These are phyloP conservation scores for Iris macrosiphon DNA, from an alignment of 106 monocot genomes.

Conservation along the genomic window DNA sequence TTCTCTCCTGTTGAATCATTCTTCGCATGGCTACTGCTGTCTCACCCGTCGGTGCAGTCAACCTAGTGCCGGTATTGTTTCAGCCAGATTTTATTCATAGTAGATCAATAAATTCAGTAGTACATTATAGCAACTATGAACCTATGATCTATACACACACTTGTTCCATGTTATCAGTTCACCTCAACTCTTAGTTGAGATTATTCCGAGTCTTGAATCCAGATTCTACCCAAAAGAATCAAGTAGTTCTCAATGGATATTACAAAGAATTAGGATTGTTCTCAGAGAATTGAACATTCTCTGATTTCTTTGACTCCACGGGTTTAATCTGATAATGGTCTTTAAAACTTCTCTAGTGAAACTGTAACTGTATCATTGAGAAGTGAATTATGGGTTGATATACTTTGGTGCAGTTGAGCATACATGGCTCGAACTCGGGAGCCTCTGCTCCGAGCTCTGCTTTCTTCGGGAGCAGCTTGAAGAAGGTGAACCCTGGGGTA, in stretches of 20 bases:
- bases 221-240: no score
- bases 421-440: slow-evolving; percentile 27
- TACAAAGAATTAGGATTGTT: no score
- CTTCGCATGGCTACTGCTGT: background rate
- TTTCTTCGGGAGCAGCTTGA: slow-evolving; percentile 69
- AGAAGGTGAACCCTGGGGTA: slow-evolving; percentile 34
- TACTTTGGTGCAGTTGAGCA: slow-evolving; percentile 33
- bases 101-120: no score
- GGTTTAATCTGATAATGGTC: background rate
- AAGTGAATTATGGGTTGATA: no score
- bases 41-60: slow-evolving; percentile 1
- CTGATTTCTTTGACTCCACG: background rate
- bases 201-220: no score
- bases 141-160: no score
- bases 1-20: background rate
- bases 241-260: no score
- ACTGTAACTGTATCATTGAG: no score
- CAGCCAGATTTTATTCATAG: background rate
- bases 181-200: no score
- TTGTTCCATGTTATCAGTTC: background rate
- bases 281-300: no score
- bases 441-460: slow-evolving; percentile 33
- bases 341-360: no score
- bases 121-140: background rate
- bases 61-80: slow-evolving; percentile 1